Conservation (phyloP, 768 basidiomycete species). For the Lentinula aciculospora region DNA sequence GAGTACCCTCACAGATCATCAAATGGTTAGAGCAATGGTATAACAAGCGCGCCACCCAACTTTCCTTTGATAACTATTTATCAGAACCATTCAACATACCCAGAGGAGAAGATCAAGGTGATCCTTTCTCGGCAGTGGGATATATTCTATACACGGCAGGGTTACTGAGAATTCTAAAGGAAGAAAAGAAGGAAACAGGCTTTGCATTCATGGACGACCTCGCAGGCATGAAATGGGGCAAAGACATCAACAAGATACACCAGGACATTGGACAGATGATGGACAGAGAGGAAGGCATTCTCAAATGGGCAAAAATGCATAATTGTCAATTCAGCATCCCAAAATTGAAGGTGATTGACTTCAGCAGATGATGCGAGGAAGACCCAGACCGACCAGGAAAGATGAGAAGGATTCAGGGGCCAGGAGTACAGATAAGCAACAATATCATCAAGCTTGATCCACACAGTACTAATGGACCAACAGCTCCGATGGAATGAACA, state of each 20-base stretch:
- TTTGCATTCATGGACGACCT: conserved; percentile 16
- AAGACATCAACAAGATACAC: conserved; percentile 5
- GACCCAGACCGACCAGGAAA: background rate
- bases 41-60: conserved; percentile 8
- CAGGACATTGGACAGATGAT: conserved; percentile 11
- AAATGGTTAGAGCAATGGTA: background rate
- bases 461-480: conserved; percentile 7
- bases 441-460: background rate
- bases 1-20: conserved; percentile 16
- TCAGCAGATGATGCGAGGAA: background rate
- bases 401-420: background rate
- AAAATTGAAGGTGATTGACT: background rate
- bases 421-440: background rate
- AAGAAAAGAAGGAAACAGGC: conserved; percentile 2
- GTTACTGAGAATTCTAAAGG: conserved; percentile 13
- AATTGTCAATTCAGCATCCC: background rate
- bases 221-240: conserved; percentile 4
- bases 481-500: conserved; percentile 9
- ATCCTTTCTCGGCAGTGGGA: conserved; percentile 17
- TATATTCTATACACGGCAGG: conserved; percentile 17
- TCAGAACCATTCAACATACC: conserved; percentile 13
- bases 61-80: conserved; percentile 21
- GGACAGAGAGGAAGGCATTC: background rate
- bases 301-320: background rate
- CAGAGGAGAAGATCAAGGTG: conserved; percentile 21